A percentile compares a stretch with the other conserved stretches of the same genome.
phyloP scores from a whole-genome alignment of 2,329 filamentous ascomycete genomes.

The Claviceps africana region DNA sequence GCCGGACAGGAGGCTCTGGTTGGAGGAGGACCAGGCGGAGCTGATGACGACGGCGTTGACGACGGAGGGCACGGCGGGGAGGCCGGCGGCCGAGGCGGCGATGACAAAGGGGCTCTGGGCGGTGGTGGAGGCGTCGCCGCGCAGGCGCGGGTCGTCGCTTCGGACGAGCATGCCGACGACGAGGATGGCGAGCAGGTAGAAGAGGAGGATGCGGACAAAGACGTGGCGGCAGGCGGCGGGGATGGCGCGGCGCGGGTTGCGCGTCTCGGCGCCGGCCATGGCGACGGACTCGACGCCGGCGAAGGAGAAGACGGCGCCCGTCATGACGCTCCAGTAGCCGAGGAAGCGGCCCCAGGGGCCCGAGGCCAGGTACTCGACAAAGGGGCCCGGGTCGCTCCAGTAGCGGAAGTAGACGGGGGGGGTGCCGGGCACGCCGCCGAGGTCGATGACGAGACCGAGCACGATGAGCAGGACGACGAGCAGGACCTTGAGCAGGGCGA shows the following conservation, averaged over 20 bases:
- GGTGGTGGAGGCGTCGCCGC: slow-evolving; percentile 25
- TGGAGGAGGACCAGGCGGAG: slow-evolving; percentile 48
- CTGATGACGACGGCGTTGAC: slow-evolving; percentile 68
- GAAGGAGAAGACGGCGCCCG: slow-evolving; percentile 53
- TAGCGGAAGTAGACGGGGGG: slow-evolving; percentile 51
- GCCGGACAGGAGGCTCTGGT: slow-evolving; percentile 49
- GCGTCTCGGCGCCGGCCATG: slow-evolving; percentile 46
- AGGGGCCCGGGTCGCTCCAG: slow-evolving; percentile 55
- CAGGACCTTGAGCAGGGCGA: slow-evolving; percentile 41
- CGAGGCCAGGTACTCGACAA: slow-evolving; percentile 48
- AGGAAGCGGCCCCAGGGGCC: slow-evolving; percentile 50
- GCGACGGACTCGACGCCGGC: slow-evolving; percentile 51
- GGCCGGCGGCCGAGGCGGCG: slow-evolving; percentile 52
- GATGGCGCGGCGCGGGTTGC: slow-evolving; percentile 38
- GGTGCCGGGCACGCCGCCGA: slow-evolving; percentile 45
- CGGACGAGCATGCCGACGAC: slow-evolving; percentile 56
- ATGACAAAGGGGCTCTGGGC: slow-evolving; percentile 54
- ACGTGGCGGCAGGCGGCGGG: slow-evolving; percentile 42
- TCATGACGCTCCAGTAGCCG: slow-evolving; percentile 49
- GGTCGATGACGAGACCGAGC: slow-evolving; percentile 46
- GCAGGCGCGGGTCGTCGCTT: slow-evolving; percentile 40
- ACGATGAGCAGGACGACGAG: slow-evolving; percentile 49
- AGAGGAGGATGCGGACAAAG: slow-evolving; percentile 42
- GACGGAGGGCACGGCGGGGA: slow-evolving; percentile 52
- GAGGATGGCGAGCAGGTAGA: slow-evolving; percentile 53